These are phyloP conservation scores for Aspergillus haitiensis DNA, from an alignment of 495 filamentous ascomycete species.

Conservation along the genomic window DNA sequence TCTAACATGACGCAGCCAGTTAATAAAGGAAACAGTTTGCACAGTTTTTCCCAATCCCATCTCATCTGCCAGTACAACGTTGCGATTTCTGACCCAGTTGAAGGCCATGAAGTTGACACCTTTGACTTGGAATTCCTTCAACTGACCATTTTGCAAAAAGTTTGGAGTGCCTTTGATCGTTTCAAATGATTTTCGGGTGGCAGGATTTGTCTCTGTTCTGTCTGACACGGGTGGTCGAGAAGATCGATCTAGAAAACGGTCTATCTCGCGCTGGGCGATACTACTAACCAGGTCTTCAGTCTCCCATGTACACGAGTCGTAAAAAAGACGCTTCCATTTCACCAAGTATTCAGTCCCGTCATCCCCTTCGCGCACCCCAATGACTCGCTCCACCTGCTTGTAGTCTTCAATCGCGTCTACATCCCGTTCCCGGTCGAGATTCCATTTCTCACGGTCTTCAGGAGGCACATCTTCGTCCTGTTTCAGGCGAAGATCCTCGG, in stretches of 20 bases:
- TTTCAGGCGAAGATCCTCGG: slow-evolving; percentile 68
- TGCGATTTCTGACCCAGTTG: slow-evolving; percentile 88
- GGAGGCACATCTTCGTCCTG: slow-evolving; percentile 69
- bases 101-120: slow-evolving; percentile 92
- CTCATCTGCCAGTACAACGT: slow-evolving; percentile 95
- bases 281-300: slow-evolving; percentile 67
- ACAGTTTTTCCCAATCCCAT: slow-evolving; percentile 99
- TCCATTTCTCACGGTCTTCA: slow-evolving; percentile 89
- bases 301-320: slow-evolving; percentile 96
- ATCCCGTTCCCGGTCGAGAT: slow-evolving; percentile 82
- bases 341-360: slow-evolving; percentile 81
- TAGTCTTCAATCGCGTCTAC: slow-evolving; percentile 81
- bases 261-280: slow-evolving; percentile 81
- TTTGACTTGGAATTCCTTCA: slow-evolving; percentile 91
- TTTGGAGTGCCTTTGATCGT: slow-evolving; percentile 73
- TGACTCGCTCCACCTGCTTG: slow-evolving; percentile 88
- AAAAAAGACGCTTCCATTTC: slow-evolving; percentile 86
- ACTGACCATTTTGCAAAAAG: slow-evolving; percentile 81
- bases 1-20: slow-evolving; percentile 92
- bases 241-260: slow-evolving; percentile 82
- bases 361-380: slow-evolving; percentile 72
- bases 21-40: slow-evolving; percentile 94
- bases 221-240: slow-evolving; percentile 75
- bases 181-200: slow-evolving; percentile 70
- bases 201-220: slow-evolving; percentile 66